Evolutionary conservation across 371 early-diverging fungal genomes (phyloP), one percentile per base, ranked within the genome.

Genomic region (Umbelopsis sp.): DNA sequence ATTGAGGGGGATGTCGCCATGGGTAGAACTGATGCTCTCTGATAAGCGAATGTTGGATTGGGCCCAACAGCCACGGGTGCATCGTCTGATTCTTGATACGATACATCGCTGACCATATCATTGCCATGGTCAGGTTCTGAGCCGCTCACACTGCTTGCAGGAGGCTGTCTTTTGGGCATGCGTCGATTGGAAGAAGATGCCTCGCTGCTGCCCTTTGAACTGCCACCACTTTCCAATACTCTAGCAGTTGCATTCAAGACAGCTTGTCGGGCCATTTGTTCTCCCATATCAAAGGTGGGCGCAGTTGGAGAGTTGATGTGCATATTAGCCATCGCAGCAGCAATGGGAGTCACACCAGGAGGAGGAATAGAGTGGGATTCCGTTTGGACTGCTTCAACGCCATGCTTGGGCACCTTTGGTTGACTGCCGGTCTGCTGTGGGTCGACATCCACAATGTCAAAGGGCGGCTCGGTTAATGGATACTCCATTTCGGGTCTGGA

Each of bases 161-260:
- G 57, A 6, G 29, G 22, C 12, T 57, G 29, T 35, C 35, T 57
- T 3, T 35, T 57, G 37, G 57, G 41, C 41, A 41, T 35, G 20
- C 29, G 35, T 29, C 18, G 35, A 57, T 57, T 57, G 16, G 57
- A 35, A 14, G 7, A 37, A 16, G 57, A 24, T 35, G 18, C 35
- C 18, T 35, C 18, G 35, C 57, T 57, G 35, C 57, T 57, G 12
- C 16, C 57, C 5, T 29, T 25, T 35, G 57, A 57, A 57, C 5
- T 51, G 25, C 52, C 35, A 57, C 57, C 57, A 35, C 57, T 57
- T 35, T 57, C 57, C 57, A 57, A 57, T 35, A 57, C 57, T 57
- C 35, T 57, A 35, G 57, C 57, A 11, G 57, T 57, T 2, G 57
- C 57, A 35, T 57, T 57, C 57, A 57, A 18, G 4, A 57, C 57